Base-by-base conservation (phyloP, 108 stramenopile species). In the Craspedostauros australis region DNA sequence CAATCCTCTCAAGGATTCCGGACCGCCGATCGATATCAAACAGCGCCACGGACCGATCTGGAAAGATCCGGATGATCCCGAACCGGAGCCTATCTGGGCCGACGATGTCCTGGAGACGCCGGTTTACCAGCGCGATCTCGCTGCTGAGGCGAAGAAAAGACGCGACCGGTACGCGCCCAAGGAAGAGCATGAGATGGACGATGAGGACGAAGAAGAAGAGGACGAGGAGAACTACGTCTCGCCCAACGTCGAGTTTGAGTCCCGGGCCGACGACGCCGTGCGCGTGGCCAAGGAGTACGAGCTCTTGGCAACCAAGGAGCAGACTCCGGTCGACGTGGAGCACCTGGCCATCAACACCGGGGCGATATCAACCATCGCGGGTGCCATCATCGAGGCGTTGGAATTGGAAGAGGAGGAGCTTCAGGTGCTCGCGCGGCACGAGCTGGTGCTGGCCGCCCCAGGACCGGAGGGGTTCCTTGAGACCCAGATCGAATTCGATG, bases 401-500 rank as follows among this genome's bases (percentile, higher is more conserved):
- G 62, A 70, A 20, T 64, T 70, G 5, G 86, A 73, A 19, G 90
- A 91, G 41, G 64, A 77, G 3, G 53, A 66, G 6, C 62, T 87
- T 51, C 56, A 64, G 30, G 68, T 91, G 15, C 50, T 91, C 29
- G 52, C 54, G 6, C 66, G 90, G 14, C 90, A 91, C 52, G 84
- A 91, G 55, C 24, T 91, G 12, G 64, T 84, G 25, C 60, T 91
- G 52, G 76, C 84, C 2, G 72, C 69, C 51, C 79, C 86, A 4
- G 75, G 77, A 32, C 52, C 71, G 39, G 68, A 68, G 5, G 55
- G 57, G 19, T 46, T 79, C 2, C 40, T 91, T 21, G 90, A 91
- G 41, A 80, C 84, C 5, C 90, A 91, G 64, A 68, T 55, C 26
- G 73, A 91, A 43, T 91, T 86, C 53, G 83, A 91, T 61, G 63